These are phyloP conservation scores for Phytophthora brassicae DNA, from an alignment of 352 stramenopile species.

Conservation along the genomic window DNA sequence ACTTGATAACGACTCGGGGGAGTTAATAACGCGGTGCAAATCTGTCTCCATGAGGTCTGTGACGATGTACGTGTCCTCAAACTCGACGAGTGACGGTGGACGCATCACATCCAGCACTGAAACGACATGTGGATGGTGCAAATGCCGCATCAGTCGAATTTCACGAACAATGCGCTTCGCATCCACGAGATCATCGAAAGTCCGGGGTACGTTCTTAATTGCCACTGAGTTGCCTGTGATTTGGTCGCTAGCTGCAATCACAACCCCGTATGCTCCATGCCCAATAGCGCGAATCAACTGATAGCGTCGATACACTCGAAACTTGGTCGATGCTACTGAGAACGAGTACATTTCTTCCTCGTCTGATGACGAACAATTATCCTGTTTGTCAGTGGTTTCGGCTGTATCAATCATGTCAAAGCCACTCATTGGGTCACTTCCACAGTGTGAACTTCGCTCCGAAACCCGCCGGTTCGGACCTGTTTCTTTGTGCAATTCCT, in stretches of 20 bases:
- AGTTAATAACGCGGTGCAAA: constrained; percentile 82
- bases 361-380: constrained; percentile 15
- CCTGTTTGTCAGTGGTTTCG: constrained; percentile 14
- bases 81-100: constrained; percentile 62
- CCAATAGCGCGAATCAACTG: constrained; percentile 83
- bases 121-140: constrained; percentile 71
- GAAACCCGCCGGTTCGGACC: constrained; percentile 42
- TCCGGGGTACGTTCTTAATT: constrained; percentile 88
- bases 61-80: constrained; percentile 88
- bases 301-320: constrained; percentile 81
- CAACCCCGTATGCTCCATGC: constrained; percentile 77
- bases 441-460: constrained; percentile 32
- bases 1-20: constrained; percentile 58
- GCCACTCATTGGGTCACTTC: constrained; percentile 10
- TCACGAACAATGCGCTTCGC: constrained; percentile 85
- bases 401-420: constrained; percentile 26
- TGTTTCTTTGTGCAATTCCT: constrained; percentile 75
- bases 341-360: constrained; percentile 84
- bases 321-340: constrained; percentile 81
- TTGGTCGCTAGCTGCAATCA: constrained; percentile 82
- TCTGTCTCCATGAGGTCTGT: constrained; percentile 86
- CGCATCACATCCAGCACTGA: constrained; percentile 78
- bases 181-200: constrained; percentile 82
- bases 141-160: constrained; percentile 82
- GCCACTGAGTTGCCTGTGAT: constrained; percentile 80